Conservation (phyloP, 1,139 yeast species). For the Casaregolazyma suthepensis region DNA sequence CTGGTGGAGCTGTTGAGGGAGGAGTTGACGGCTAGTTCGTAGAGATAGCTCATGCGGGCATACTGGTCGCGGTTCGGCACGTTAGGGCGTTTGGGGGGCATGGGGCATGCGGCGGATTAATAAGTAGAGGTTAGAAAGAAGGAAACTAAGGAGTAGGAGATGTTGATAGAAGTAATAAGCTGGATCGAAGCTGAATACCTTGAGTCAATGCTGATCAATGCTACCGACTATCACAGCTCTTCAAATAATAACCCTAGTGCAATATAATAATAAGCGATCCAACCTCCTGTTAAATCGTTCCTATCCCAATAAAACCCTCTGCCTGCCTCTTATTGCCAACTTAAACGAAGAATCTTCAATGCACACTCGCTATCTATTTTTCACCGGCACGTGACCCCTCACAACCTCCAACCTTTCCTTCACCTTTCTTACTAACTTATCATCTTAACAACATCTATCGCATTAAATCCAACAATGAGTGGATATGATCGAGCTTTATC, state of each 20-base stretch:
- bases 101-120: too few species aligned
- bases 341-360: neutral
- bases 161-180: too few species aligned
- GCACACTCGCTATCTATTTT: neutral
- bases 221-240: too few species aligned
- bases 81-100: neutral
- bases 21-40: constrained; percentile 18
- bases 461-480: constrained; percentile 52
- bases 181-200: too few species aligned
- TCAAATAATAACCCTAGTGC: too few species aligned
- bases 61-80: constrained; percentile 55
- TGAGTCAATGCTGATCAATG: too few species aligned
- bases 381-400: neutral
- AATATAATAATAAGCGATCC: too few species aligned
- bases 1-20: constrained; percentile 9
- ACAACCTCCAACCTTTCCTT: neutral
- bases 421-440: neutral
- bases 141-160: too few species aligned
- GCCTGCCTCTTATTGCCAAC: neutral
- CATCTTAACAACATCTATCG: neutral
- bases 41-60: constrained; percentile 51
- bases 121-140: too few species aligned
- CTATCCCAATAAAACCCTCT: neutral
- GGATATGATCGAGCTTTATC: constrained; percentile 99
- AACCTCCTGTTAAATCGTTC: too few species aligned